Conservation (phyloP, 192 early-diverging fungal species). For the Umbelopsis sp. region DNA sequence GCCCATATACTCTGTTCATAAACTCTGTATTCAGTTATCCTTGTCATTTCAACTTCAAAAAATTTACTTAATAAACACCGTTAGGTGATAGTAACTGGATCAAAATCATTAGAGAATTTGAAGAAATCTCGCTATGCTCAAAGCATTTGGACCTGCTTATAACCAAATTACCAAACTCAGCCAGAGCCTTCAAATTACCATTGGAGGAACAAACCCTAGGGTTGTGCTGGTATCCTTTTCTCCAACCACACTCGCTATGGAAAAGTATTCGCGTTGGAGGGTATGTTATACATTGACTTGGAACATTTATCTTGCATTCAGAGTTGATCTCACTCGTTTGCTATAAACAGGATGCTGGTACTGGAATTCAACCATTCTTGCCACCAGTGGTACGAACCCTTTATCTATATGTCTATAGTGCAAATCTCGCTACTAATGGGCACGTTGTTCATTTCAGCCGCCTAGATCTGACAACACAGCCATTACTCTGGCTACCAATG, state of each 20-base stretch:
- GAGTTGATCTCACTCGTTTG: background rate
- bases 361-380: conserved; percentile 90
- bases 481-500: conserved; percentile 31
- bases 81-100: no score
- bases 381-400: conserved; percentile 62
- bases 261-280: conserved; percentile 89
- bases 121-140: no score
- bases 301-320: background rate
- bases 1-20: no score
- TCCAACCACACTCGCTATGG: conserved; percentile 52
- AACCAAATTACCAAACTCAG: no score
- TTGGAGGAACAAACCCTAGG: no score
- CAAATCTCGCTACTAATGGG: background rate
- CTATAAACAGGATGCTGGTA: conserved; percentile 64
- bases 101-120: no score
- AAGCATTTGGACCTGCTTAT: no score
- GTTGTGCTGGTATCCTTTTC: background rate
- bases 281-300: conserved; percentile 44
- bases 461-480: conserved; percentile 48
- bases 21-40: no score
- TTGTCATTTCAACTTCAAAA: no score
- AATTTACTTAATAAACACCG: no score
- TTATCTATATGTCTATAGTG: background rate
- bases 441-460: conserved; percentile 34
- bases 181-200: no score